These are phyloP conservation scores for Nasturtium officinale DNA, from an alignment of 345 rosid species.

Conservation along the genomic window DNA sequence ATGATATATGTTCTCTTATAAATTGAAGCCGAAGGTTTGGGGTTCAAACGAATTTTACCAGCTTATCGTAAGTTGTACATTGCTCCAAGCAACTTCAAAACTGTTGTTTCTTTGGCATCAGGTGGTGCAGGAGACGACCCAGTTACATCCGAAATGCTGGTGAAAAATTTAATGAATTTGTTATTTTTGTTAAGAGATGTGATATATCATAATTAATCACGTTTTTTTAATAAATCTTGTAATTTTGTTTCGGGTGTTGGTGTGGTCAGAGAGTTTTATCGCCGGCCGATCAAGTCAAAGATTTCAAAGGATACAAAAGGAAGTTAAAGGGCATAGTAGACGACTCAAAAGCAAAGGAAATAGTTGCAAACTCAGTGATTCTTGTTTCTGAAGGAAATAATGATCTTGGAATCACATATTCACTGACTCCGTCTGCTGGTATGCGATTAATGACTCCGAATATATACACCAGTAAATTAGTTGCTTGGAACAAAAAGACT, in stretches of 20 bases:
- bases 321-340: slow-evolving; percentile 49
- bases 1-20: neutral
- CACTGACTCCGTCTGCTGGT: slow-evolving; percentile 36
- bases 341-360: slow-evolving; percentile 30
- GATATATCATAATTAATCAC: neutral
- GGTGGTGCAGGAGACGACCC: slow-evolving; percentile 47
- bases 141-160: slow-evolving; percentile 31
- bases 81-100: slow-evolving; percentile 35
- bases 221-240: neutral
- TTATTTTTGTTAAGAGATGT: slow-evolving; percentile 8
- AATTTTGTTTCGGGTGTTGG: slow-evolving; percentile 1
- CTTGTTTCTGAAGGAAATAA: slow-evolving; percentile 55
- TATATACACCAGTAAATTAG: slow-evolving; percentile 50
- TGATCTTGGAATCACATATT: slow-evolving; percentile 64
- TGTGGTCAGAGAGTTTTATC: slow-evolving; percentile 53
- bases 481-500: slow-evolving; percentile 42
- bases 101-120: slow-evolving; percentile 45
- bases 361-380: slow-evolving; percentile 46
- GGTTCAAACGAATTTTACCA: slow-evolving; percentile 25
- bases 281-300: slow-evolving; percentile 49
- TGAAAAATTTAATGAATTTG: slow-evolving; percentile 5
- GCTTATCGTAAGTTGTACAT: slow-evolving; percentile 31
- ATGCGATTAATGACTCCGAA: slow-evolving; percentile 28
- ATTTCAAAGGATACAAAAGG: slow-evolving; percentile 51
- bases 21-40: slow-evolving; percentile 44